These are phyloP conservation scores for Nakaseomyces sp. DNA, from an alignment of 1,139 yeast species.

Conservation along the genomic window DNA sequence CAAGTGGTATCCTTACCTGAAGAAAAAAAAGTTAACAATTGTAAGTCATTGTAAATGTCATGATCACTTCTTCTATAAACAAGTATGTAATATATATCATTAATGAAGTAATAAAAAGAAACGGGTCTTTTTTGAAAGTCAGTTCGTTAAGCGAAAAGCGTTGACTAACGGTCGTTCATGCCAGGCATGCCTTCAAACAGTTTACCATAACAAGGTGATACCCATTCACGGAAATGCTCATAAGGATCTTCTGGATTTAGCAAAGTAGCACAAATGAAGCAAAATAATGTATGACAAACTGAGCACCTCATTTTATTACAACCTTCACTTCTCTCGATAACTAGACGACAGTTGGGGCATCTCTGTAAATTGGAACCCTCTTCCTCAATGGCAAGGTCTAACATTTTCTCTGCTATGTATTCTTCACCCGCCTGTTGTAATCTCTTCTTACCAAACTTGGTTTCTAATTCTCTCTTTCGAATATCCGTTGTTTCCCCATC, in stretches of 20 bases:
- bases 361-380: conserved; percentile 37
- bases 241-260: conserved; percentile 42
- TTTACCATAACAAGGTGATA: conserved; percentile 42
- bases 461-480: conserved; percentile 36
- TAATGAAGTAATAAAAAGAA: not conserved
- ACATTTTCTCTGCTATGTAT: conserved; percentile 41
- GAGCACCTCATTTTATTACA: conserved; percentile 61
- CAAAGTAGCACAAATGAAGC: conserved; percentile 47
- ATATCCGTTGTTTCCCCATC: conserved; percentile 22
- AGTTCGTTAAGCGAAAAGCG: too few species aligned
- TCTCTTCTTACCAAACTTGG: conserved; percentile 42
- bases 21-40: conserved; percentile 9
- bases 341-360: conserved; percentile 50
- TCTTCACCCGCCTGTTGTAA: conserved; percentile 40
- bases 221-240: conserved; percentile 41
- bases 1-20: conserved; percentile 19
- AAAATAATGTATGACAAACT: conserved; percentile 43
- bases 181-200: conserved; percentile 52
- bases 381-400: conserved; percentile 38
- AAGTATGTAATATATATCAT: not conserved
- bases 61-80: not conserved
- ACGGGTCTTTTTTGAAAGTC: not conserved
- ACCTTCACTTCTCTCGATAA: conserved; percentile 55
- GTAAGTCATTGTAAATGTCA: not conserved
- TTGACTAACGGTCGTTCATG: not conserved